Evolutionary conservation across 805 yeast species (phyloP).

Genomic region (Cyberlindnera americana): DNA sequence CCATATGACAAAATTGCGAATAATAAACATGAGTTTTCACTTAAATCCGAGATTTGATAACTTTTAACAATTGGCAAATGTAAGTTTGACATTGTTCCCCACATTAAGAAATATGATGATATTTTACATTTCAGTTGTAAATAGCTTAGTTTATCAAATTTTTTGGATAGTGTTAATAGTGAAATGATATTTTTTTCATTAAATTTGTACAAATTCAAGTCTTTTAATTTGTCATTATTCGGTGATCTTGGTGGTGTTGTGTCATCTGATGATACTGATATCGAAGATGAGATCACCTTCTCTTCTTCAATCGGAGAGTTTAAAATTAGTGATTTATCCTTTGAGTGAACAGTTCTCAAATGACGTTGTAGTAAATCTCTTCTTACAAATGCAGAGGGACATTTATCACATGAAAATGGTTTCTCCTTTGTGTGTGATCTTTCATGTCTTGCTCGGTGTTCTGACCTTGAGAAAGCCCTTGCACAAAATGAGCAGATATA

Average conservation of each 20-base stretch:
- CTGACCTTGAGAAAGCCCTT: constrained; percentile 74
- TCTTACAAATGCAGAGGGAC: constrained; percentile 71
- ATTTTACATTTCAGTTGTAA: constrained; percentile 20
- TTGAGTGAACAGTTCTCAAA: constrained; percentile 68
- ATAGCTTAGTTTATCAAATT: constrained; percentile 11
- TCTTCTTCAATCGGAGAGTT: too few species aligned
- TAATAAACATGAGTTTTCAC: constrained; percentile 37
- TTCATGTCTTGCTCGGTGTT: constrained; percentile 76
- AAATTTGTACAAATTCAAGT: constrained; percentile 15
- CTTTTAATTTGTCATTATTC: too few species aligned
- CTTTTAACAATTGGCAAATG: constrained; percentile 27
- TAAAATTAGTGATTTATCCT: neutral
- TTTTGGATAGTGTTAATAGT: constrained; percentile 31
- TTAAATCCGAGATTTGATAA: constrained; percentile 14
- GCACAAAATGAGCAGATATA: constrained; percentile 80
- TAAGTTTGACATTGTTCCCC: constrained; percentile 30
- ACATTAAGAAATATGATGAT: constrained; percentile 19
- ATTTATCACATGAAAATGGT: constrained; percentile 70
- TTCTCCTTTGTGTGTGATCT: constrained; percentile 77
- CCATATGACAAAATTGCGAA: constrained; percentile 47
- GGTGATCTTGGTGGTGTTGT: too few species aligned
- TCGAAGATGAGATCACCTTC: too few species aligned
- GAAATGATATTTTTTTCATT: constrained; percentile 33
- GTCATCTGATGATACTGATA: neutral
- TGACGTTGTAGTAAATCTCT: constrained; percentile 76